These are phyloP conservation scores for Cantharellus cinnabarinus DNA, from an alignment of 768 basidiomycete species.

Conservation along the genomic window DNA sequence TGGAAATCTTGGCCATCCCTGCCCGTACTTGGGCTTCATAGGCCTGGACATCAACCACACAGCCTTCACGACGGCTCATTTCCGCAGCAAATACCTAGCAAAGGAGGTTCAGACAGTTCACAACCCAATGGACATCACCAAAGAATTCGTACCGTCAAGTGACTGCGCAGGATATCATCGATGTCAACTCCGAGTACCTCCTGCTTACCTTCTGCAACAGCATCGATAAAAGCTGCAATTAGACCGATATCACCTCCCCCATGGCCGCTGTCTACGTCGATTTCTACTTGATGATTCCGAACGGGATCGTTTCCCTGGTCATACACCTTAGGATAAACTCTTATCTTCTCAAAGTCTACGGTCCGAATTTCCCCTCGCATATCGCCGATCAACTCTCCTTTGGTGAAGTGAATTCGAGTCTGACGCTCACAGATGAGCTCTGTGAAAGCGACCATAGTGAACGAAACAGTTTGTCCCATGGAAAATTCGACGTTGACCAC, in stretches of 20 bases:
- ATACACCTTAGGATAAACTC: background rate
- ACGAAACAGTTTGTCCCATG: conserved; percentile 58
- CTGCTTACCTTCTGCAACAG: conserved; percentile 46
- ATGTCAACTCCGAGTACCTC: conserved; percentile 38
- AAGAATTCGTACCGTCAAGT: conserved; percentile 31
- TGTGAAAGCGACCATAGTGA: conserved; percentile 80
- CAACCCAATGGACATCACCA: background rate
- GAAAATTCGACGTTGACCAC: conserved; percentile 73
- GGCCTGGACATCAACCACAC: conserved; percentile 43
- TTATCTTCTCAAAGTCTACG: conserved; percentile 30
- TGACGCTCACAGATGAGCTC: conserved; percentile 63
- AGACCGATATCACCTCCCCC: conserved; percentile 71
- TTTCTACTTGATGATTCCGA: conserved; percentile 27
- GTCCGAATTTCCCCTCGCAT: conserved; percentile 57
- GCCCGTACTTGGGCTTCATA: conserved; percentile 27
- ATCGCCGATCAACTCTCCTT: conserved; percentile 79
- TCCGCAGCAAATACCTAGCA: conserved; percentile 56
- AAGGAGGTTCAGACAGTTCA: background rate
- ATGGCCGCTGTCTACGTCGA: conserved; percentile 45
- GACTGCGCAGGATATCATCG: conserved; percentile 50
- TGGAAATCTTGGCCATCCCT: background rate
- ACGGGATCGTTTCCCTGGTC: conserved; percentile 21
- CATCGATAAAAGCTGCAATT: conserved; percentile 54
- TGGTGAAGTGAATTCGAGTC: conserved; percentile 63
- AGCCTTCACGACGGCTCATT: conserved; percentile 45